Conservation (phyloP, 2,329 filamentous ascomycete species). For the Lojkania enalia region DNA sequence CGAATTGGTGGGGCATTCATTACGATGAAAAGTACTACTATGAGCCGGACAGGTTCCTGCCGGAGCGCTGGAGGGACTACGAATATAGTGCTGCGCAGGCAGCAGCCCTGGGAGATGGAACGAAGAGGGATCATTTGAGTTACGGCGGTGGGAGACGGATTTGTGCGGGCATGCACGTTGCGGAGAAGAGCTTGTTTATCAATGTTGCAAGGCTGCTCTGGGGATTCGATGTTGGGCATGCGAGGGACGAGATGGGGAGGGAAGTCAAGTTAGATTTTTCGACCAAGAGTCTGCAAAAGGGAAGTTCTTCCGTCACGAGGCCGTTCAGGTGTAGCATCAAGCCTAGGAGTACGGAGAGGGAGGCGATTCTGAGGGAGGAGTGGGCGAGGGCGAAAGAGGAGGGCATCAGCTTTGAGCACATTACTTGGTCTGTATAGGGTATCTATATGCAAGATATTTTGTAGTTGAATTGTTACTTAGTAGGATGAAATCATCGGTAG, state of each 20-base stretch:
- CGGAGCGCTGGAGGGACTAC: constrained; percentile 12
- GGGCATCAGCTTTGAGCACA: constrained; percentile 11
- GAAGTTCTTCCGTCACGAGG: constrained; percentile 11
- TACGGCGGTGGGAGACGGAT: constrained; percentile 32
- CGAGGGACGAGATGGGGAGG: constrained; percentile 4
- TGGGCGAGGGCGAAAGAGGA: constrained; percentile 6
- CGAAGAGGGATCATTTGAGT: constrained; percentile 19
- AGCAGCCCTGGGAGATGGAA: constrained; percentile 9
- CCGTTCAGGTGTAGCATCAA: constrained; percentile 11
- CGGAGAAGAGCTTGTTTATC: constrained; percentile 27
- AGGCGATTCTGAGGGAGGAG: constrained; percentile 11
- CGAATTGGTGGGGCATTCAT: constrained; percentile 46
- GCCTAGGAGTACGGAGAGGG: constrained; percentile 3
- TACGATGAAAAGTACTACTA: constrained; percentile 22
- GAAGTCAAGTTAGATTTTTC: constrained; percentile 10
- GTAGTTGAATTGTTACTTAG: too few relatives aligned
- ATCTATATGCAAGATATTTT: too few relatives aligned
- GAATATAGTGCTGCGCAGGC: constrained; percentile 6
- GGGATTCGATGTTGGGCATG: constrained; percentile 14
- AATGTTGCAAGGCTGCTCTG: constrained; percentile 27
- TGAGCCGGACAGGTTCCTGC: constrained; percentile 12
- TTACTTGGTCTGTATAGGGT: constrained; percentile 27
- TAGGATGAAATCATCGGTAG: too few relatives aligned
- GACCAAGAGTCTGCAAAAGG: constrained; percentile 12
- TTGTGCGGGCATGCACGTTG: constrained; percentile 37